A percentile compares a stretch with the other conserved stretches of the same genome.
phyloP scores from a whole-genome alignment of 2,329 filamentous ascomycete genomes.

The Paramyrothecium roridum region DNA sequence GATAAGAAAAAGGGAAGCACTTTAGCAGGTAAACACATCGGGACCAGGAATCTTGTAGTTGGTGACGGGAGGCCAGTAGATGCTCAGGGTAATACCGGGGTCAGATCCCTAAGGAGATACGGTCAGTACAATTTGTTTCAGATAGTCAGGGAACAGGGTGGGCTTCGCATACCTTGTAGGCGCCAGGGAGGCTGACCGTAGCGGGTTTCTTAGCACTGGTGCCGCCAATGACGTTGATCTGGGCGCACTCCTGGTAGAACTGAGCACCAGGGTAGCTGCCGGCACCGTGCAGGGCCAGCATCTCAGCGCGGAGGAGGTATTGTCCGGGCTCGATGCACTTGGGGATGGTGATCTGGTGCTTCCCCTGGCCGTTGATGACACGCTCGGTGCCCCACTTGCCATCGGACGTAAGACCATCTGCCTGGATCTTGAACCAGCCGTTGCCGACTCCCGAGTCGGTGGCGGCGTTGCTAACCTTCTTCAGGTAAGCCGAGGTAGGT shows the following conservation, averaged over 20 bases:
- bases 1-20: neutral
- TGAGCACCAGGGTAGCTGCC: constrained; percentile 41
- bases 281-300: constrained; percentile 54
- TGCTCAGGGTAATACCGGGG: constrained; percentile 18
- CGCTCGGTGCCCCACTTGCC: constrained; percentile 40
- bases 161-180: constrained; percentile 11
- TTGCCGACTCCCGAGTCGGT: constrained; percentile 35
- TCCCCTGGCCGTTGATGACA: constrained; percentile 41
- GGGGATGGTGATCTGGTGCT: constrained; percentile 50
- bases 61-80: constrained; percentile 17
- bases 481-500: constrained; percentile 52
- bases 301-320: constrained; percentile 58
- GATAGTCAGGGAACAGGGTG: neutral
- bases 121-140: neutral
- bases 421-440: constrained; percentile 44
- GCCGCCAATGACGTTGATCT: constrained; percentile 31
- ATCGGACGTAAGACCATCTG: constrained; percentile 33
- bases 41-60: constrained; percentile 20
- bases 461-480: constrained; percentile 47
- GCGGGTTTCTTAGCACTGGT: constrained; percentile 15
- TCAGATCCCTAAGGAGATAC: constrained; percentile 10
- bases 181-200: constrained; percentile 21
- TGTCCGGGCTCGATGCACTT: constrained; percentile 49
- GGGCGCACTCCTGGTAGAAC: constrained; percentile 40
- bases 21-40: constrained; percentile 15